A percentile compares a stretch with the other conserved stretches of the same genome.
Conservation (phyloP, 305 asterid genomes). For the Fraxinus baroniana region DNA sequence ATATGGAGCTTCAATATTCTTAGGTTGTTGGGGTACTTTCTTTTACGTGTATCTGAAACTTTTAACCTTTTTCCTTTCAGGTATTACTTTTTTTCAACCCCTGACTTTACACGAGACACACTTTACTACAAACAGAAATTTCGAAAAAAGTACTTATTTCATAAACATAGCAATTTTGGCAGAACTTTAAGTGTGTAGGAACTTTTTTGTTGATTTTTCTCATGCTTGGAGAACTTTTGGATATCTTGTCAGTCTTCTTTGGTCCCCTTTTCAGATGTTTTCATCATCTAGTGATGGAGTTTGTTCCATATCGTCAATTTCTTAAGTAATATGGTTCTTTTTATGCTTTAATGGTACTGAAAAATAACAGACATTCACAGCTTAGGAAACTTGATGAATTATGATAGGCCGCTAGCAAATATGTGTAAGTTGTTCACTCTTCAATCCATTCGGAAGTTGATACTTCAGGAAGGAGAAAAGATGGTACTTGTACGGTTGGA, state of each 20-base stretch:
- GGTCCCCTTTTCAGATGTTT: neutral
- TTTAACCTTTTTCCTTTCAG: slow-evolving; percentile 73
- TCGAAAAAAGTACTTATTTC: neutral
- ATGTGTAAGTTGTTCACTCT: too few species aligned
- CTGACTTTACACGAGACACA: neutral
- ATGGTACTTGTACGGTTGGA: too few species aligned
- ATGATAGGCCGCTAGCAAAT: too few species aligned
- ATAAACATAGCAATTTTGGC: neutral
- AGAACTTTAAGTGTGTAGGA: neutral
- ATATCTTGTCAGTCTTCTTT: slow-evolving; percentile 2
- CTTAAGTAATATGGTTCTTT: slow-evolving; percentile 11
- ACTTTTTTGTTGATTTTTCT: neutral
- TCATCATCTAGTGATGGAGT: neutral
- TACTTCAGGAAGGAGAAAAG: too few species aligned
- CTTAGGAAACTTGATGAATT: too few species aligned
- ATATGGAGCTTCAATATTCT: slow-evolving; percentile 68
- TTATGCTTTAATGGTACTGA: too few species aligned
- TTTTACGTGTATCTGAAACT: slow-evolving; percentile 34
- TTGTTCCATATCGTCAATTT: neutral
- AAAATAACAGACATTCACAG: too few species aligned
- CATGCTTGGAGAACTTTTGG: slow-evolving; percentile 1
- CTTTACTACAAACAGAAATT: neutral
- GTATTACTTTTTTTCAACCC: slow-evolving; percentile 36
- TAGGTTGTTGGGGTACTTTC: slow-evolving; percentile 91
- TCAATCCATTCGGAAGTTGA: too few species aligned